These are phyloP conservation scores for Ophiostoma perfectum DNA, from an alignment of 2,329 filamentous ascomycete genomes.

Conservation along the genomic window DNA sequence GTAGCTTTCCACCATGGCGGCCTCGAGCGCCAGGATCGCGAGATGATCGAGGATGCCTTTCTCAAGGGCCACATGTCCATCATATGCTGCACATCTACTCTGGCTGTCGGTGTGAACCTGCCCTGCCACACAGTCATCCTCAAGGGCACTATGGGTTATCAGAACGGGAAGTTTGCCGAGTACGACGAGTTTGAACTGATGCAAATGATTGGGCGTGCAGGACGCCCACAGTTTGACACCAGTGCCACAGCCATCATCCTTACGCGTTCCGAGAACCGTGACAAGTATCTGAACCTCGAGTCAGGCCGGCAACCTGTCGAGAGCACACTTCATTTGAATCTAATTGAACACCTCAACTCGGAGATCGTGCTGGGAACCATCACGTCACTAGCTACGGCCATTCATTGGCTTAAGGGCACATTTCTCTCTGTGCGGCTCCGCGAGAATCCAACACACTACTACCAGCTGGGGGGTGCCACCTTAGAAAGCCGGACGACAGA, in stretches of 20 bases:
- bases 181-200: conserved; percentile 80
- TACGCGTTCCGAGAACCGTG: conserved; percentile 59
- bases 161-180: conserved; percentile 56
- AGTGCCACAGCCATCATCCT: conserved; percentile 74
- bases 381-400: conserved; percentile 57
- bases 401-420: conserved; percentile 68
- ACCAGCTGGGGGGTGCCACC: conserved; percentile 50
- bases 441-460: conserved; percentile 69
- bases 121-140: conserved; percentile 79
- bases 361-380: conserved; percentile 75
- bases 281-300: conserved; percentile 66
- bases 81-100: conserved; percentile 81
- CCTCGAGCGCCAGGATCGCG: conserved; percentile 58
- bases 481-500: conserved; percentile 43
- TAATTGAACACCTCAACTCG: conserved; percentile 80
- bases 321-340: conserved; percentile 69
- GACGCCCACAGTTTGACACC: conserved; percentile 75
- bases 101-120: conserved; percentile 78
- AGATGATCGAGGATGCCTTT: conserved; percentile 61
- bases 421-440: conserved; percentile 72
- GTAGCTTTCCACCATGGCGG: conserved; percentile 83
- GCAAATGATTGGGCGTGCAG: conserved; percentile 85
- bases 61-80: conserved; percentile 66
- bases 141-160: conserved; percentile 69
- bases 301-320: conserved; percentile 69